Evolutionary conservation across 2,329 filamentous ascomycete species (phyloP).

Genomic region (Venturia aucupariae): DNA sequence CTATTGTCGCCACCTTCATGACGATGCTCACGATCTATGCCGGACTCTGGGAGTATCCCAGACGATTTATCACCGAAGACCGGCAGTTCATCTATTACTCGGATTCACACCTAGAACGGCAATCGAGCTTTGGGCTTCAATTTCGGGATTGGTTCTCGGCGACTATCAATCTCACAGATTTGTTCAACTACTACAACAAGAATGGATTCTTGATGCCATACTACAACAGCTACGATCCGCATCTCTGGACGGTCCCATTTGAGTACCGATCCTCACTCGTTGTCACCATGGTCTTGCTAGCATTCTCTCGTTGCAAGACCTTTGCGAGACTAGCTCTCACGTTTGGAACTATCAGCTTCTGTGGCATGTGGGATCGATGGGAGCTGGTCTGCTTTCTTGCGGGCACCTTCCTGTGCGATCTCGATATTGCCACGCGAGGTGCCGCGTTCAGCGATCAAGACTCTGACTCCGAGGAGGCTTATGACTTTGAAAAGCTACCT

Average conservation of each 20-base stretch:
- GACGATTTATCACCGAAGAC: conserved; percentile 13
- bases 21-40: conserved; percentile 14
- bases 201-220: conserved; percentile 14
- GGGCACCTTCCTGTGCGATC: conserved; percentile 6
- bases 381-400: conserved; percentile 15
- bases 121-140: conserved; percentile 4
- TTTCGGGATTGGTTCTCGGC: conserved; percentile 10
- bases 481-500: conserved; percentile 1
- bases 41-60: conserved; percentile 14
- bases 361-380: conserved; percentile 14
- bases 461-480: neutral
- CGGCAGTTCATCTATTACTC: conserved; percentile 11
- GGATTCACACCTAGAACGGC: neutral
- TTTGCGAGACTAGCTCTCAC: neutral
- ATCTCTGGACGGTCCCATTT: conserved; percentile 54
- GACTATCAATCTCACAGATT: conserved; percentile 3
- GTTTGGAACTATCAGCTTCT: conserved; percentile 5
- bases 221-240: conserved; percentile 40
- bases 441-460: neutral
- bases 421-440: conserved; percentile 4
- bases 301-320: conserved; percentile 23
- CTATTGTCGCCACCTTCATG: conserved; percentile 18
- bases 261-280: conserved; percentile 52
- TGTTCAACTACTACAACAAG: conserved; percentile 14
- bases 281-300: conserved; percentile 46